A percentile compares a stretch with the other conserved stretches of the same genome.
phyloP scores from a whole-genome alignment of 257 asterid genomes.

The Przewalskia tangutica region DNA sequence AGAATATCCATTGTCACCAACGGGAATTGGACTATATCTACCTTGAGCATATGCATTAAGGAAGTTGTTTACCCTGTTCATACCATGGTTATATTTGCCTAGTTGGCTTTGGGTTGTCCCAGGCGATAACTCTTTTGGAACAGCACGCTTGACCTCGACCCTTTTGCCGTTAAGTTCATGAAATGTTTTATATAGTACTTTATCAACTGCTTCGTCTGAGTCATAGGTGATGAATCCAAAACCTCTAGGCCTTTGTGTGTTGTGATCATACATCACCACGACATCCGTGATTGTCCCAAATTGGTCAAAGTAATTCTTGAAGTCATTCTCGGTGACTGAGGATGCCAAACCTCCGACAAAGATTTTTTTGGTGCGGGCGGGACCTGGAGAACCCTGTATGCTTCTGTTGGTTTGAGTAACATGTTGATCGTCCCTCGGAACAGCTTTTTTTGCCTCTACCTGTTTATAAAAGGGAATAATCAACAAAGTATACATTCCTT shows the following conservation, averaged over 20 bases:
- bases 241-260: conserved; percentile 93
- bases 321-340: conserved; percentile 67
- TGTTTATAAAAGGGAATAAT: conserved; percentile 10
- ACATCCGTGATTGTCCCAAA: conserved; percentile 72
- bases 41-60: conserved; percentile 45
- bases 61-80: conserved; percentile 36
- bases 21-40: conserved; percentile 7
- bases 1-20: conserved; percentile 54
- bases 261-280: conserved; percentile 92
- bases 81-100: conserved; percentile 37
- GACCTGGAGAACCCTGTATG: conserved; percentile 64
- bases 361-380: conserved; percentile 66
- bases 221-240: conserved; percentile 81
- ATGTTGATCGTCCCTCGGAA: conserved; percentile 69
- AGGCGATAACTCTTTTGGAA: conserved; percentile 70
- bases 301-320: conserved; percentile 76
- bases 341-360: conserved; percentile 91
- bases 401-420: conserved; percentile 32
- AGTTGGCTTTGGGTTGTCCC: conserved; percentile 52
- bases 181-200: conserved; percentile 56
- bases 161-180: conserved; percentile 80
- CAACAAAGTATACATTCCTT: neutral
- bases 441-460: conserved; percentile 97
- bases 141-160: conserved; percentile 86
- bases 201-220: conserved; percentile 75